phyloP scores from a whole-genome alignment of 1,284 basidiomycete genomes.

The Rhodotorula sp. region DNA sequence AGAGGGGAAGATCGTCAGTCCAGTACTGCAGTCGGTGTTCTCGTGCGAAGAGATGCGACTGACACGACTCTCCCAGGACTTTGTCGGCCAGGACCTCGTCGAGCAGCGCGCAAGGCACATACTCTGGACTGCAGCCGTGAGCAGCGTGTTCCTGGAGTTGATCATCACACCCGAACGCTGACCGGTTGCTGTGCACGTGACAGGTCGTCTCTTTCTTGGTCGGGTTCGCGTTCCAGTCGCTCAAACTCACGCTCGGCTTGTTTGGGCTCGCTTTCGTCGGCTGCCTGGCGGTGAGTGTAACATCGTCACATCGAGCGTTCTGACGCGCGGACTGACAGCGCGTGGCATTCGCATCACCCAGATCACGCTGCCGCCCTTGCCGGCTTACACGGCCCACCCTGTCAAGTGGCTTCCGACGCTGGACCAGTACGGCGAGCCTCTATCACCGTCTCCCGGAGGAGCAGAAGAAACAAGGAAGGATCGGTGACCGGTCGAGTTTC shows the following conservation, averaged over 20 bases:
- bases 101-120: constrained; percentile 25
- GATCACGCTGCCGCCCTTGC: constrained; percentile 31
- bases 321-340: not conserved
- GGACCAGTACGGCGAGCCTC: constrained; percentile 17
- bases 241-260: constrained; percentile 24
- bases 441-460: not conserved
- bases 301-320: too few relatives aligned
- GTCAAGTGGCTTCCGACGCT: constrained; percentile 30
- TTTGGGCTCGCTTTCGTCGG: constrained; percentile 22
- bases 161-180: not conserved
- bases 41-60: not conserved
- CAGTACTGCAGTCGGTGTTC: too few relatives aligned
- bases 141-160: not conserved
- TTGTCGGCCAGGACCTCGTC: constrained; percentile 38
- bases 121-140: constrained; percentile 27
- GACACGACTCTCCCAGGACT: constrained; percentile 26
- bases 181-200: not conserved
- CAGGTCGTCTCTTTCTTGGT: constrained; percentile 38
- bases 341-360: not conserved
- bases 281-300: constrained; percentile 14
- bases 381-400: constrained; percentile 34
- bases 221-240: constrained; percentile 30
- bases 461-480: not conserved
- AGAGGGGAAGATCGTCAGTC: constrained; percentile 37
- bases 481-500: not conserved